phyloP scores from a whole-genome alignment of 1,139 yeast genomes.

The Suhomyces coccinellae region DNA sequence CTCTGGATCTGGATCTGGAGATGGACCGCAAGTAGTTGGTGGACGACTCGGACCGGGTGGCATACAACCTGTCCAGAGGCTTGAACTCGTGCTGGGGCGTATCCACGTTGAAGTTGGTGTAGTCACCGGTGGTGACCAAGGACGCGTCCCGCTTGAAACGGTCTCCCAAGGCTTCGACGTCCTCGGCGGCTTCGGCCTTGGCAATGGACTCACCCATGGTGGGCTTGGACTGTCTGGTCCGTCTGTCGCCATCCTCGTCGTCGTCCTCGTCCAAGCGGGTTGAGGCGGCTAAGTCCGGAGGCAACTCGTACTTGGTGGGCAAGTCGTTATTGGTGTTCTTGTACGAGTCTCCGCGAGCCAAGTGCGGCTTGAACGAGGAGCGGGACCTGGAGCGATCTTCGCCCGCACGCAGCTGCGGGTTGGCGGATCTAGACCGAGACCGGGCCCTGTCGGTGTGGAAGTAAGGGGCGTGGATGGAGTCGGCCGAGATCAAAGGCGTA shows the following conservation, averaged over 20 bases:
- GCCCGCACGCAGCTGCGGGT: conserved; percentile 14
- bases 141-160: conserved; percentile 40
- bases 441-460: conserved; percentile 40
- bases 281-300: conserved; percentile 34
- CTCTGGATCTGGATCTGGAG: conserved; percentile 63
- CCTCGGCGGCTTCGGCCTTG: conserved; percentile 37
- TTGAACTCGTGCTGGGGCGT: conserved; percentile 25
- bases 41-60: conserved; percentile 36
- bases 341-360: conserved; percentile 68
- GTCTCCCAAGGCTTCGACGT: conserved; percentile 16
- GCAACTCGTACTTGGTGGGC: conserved; percentile 46
- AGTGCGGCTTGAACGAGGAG: conserved; percentile 48
- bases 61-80: conserved; percentile 25
- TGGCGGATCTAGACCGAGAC: conserved; percentile 35
- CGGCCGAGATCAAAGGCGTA: conserved; percentile 2
- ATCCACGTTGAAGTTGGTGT: conserved; percentile 50
- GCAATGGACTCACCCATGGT: conserved; percentile 53
- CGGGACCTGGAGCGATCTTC: conserved; percentile 26
- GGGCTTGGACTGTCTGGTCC: conserved; percentile 47
- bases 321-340: conserved; percentile 46
- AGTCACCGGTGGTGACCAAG: conserved; percentile 51
- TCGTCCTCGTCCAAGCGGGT: conserved; percentile 16
- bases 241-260: conserved; percentile 35
- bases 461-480: conserved; percentile 45
- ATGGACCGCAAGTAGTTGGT: conserved; percentile 59